Base-by-base conservation (phyloP, 2,329 filamentous ascomycete species). In the Fusarium lyarnte region DNA sequence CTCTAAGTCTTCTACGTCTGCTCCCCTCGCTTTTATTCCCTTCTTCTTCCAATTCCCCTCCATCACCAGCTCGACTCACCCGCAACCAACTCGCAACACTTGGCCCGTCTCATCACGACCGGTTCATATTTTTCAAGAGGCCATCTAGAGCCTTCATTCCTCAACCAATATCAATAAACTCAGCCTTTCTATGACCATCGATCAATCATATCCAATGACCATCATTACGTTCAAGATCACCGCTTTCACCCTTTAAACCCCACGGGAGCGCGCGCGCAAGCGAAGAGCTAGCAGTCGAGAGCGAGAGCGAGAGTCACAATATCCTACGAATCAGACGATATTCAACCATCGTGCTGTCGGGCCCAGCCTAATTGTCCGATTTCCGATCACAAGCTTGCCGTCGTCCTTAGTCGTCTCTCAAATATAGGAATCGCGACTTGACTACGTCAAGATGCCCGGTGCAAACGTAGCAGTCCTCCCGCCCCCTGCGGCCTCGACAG, bases 201-300 rank as follows among this genome's bases (percentile, higher is more conserved):
- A 82, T 81, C 80, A 78, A 74, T 72, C 78, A 75, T 78, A 75
- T 79, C 82, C 81, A 84, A 91, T 91, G 89, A 90, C 83, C 82
- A 87, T 78, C 76, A 81, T 76, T 74, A 82, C 81, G 77, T 79
- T 76, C 84, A 73, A 85, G 85, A 86, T 85, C 85, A 83, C 80
- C 80, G 84, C 84, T 85, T 87, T 87, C 88, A 91, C 89, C 87
- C 90, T 91, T 91, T 92, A 89, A 91, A 89, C 83, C 87, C 86
- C 85, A 90, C 89, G 89, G 88, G 88, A 89, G 86, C 85, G 87
- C 86, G 87, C 86, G 87, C 84, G 87, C 86, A 87, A 88, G 87
- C 83, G 87, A 89, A 87, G 81, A 83, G 80, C 79, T 76, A 81
- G 83, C 79, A 81, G 79, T 79, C 70, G 77, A 81, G 77, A 81